Conservation (phyloP, 495 filamentous ascomycete genomes). For the Xylaria intraflava region DNA sequence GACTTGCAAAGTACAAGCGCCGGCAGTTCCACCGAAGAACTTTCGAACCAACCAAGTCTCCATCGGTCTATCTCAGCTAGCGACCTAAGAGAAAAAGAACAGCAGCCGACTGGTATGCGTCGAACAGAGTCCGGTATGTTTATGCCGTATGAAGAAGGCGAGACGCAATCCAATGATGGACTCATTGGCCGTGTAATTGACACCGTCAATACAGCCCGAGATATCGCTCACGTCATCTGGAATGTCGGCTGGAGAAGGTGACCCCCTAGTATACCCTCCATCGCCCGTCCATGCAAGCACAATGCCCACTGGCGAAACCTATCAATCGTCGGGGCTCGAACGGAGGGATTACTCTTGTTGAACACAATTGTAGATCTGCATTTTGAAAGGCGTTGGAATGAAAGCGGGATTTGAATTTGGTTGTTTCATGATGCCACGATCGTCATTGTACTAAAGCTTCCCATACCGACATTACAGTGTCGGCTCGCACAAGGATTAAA, state of each 20-base stretch:
- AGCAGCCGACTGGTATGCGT: constrained; percentile 52
- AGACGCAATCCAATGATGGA: constrained; percentile 47
- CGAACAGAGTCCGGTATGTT: constrained; percentile 78
- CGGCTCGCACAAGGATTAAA: not conserved
- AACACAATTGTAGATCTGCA: constrained; percentile 2
- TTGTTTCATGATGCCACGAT: constrained; percentile 9
- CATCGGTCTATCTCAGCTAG: constrained; percentile 31
- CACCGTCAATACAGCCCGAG: constrained; percentile 90
- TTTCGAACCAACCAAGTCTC: constrained; percentile 18
- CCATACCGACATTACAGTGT: constrained; percentile 8
- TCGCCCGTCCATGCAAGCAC: not conserved
- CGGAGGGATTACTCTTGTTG: not conserved
- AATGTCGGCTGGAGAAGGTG: constrained; percentile 90
- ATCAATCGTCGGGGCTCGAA: not conserved
- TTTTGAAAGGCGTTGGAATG: constrained; percentile 9
- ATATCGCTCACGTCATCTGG: constrained; percentile 96
- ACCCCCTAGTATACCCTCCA: constrained; percentile 16
- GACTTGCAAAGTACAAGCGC: constrained; percentile 17
- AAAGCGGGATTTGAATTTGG: not conserved
- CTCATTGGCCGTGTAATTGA: constrained; percentile 81
- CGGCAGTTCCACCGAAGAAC: constrained; percentile 11
- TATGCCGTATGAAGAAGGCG: constrained; percentile 72
- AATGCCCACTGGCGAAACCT: not conserved
- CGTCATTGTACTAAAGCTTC: constrained; percentile 5
- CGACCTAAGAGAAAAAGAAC: constrained; percentile 20